Conservation (phyloP, 1,284 basidiomycete genomes). For the Takashimella koratensis region DNA sequence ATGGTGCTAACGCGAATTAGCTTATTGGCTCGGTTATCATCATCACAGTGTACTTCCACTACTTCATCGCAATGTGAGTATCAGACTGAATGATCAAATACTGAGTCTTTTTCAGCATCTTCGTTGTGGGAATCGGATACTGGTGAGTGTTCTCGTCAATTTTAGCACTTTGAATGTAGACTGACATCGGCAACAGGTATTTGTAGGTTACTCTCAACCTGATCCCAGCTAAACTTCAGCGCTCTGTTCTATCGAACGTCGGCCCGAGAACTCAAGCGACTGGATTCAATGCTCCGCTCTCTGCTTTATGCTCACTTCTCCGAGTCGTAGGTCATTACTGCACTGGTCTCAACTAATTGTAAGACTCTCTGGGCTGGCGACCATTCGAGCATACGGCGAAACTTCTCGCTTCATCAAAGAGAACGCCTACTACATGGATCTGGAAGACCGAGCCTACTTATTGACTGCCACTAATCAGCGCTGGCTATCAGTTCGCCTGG, state of each 20-base stretch:
- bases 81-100: neutral
- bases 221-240: no score
- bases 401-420: constrained; percentile 61
- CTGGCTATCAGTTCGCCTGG: constrained; percentile 77
- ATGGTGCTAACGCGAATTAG: constrained; percentile 11
- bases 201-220: constrained; percentile 2
- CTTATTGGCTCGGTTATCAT: constrained; percentile 61
- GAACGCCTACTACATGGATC: constrained; percentile 68
- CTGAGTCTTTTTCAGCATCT: constrained; percentile 17
- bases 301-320: constrained; percentile 75
- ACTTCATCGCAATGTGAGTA: constrained; percentile 55
- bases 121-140: constrained; percentile 31
- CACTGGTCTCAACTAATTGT: constrained; percentile 36
- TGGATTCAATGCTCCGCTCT: constrained; percentile 64
- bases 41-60: constrained; percentile 65
- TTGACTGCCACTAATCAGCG: constrained; percentile 49
- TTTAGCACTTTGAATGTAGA: neutral
- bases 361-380: constrained; percentile 63
- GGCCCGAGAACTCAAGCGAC: constrained; percentile 62
- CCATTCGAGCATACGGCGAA: constrained; percentile 69
- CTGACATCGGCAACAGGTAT: constrained; percentile 1
- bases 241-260: constrained; percentile 73
- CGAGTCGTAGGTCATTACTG: constrained; percentile 58
- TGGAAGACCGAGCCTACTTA: constrained; percentile 65
- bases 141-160: constrained; percentile 17